Conservation (phyloP, 2,329 filamentous ascomycete species). For the Lasiodiplodia citricola region DNA sequence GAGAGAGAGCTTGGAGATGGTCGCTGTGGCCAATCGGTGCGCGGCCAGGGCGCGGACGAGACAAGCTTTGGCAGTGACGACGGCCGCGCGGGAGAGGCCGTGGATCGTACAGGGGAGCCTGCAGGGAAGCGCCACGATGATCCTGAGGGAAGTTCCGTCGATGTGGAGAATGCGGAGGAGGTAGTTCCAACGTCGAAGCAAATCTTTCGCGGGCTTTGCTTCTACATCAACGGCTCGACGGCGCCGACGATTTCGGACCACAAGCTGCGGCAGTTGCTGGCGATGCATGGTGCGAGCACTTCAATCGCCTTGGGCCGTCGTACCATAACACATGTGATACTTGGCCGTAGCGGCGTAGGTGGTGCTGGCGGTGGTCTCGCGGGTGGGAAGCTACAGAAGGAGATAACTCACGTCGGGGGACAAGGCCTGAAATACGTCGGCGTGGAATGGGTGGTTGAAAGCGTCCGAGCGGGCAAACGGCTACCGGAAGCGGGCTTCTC, state of each 20-base stretch:
- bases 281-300: conserved; percentile 73
- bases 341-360: conserved; percentile 57
- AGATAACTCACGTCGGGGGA: conserved; percentile 71
- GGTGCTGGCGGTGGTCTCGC: conserved; percentile 78
- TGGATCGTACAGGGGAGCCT: background rate
- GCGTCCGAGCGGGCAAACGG: conserved; percentile 55
- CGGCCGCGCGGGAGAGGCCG: background rate
- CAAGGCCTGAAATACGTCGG: conserved; percentile 78
- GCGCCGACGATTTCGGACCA: conserved; percentile 83
- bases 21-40: background rate
- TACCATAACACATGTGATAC: conserved; percentile 83
- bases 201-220: conserved; percentile 73
- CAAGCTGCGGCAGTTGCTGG: conserved; percentile 78
- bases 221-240: conserved; percentile 90
- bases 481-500: conserved; percentile 76
- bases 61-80: background rate
- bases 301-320: conserved; percentile 74
- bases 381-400: conserved; percentile 78
- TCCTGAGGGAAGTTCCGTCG: background rate
- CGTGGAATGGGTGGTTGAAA: conserved; percentile 69
- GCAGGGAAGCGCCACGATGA: conserved; percentile 6
- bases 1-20: conserved; percentile 29
- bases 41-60: background rate
- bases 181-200: conserved; percentile 33
- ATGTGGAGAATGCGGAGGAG: conserved; percentile 1